Base-by-base conservation (phyloP, 2,329 filamentous ascomycete species). In the Aspergillus sp. region DNA sequence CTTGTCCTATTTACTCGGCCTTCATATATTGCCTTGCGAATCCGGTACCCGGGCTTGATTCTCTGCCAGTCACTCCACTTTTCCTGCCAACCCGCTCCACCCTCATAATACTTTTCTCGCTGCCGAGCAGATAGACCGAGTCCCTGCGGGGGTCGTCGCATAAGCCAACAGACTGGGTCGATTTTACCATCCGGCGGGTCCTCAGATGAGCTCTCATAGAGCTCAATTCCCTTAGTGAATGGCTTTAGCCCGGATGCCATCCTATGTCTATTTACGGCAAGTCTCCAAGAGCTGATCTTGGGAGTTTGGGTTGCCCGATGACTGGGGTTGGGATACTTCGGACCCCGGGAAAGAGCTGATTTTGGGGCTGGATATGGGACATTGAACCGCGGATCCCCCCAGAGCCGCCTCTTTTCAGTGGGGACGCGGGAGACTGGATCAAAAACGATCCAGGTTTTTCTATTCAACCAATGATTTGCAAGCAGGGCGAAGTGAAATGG, bases 401-500 rank as follows among this genome's bases (percentile, higher is more conserved):
- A 61, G 14, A 56, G 58, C 33, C 75, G 66, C 59, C 70, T 71
- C 25, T 61, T 60, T 39, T 74, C 64, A 6, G 59, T 64, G 6
- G 70, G 57, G 25, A 74, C 66, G 52, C 76, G 68, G 27, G 73
- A 76, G n/a, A 69, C 60, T 8, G 75, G 73, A 55, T 77, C 74
- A 41, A 70, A 66, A 27, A 77, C 73, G 19, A 74, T 47, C 75
- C 74, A 77, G 1, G 74, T 77, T 33, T 71, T 64, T 41, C 60
- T 67, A 53, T 76, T 78, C n/a, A 77, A 51, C 75, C 75, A 78
- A 56, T 77, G 76, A 48, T 76, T 77, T 33, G 74, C 69, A 41
- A 77, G 68, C 21, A 74, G 57, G 23, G 72, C 64, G 55, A 77
- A 77, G 57, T 76, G 73, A 52, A 71, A 76, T 6, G 74, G 70